Evolutionary conservation across 78 protist species (phyloP).

Genomic region (Tieghemostelium lacteum): DNA sequence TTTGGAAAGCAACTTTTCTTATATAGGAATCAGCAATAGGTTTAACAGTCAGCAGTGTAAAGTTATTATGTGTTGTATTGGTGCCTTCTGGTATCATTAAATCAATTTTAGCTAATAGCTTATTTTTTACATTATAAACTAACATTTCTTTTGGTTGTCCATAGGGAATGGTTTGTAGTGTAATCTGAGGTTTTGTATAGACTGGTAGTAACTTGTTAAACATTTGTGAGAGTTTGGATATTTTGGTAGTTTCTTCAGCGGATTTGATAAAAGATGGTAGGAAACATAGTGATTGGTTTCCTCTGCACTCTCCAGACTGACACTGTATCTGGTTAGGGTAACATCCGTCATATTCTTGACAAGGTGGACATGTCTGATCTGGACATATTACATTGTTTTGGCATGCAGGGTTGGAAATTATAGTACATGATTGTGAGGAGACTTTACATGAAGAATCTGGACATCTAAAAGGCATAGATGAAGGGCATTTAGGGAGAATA

Average conservation of each 20-base stretch:
- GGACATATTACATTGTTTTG: not conserved
- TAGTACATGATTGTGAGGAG: not conserved
- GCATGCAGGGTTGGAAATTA: not conserved
- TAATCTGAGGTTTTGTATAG: slow-evolving; percentile 12
- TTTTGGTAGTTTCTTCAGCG: too few species aligned
- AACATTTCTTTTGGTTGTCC: not conserved
- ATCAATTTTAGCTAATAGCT: not conserved
- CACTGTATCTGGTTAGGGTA: slow-evolving; percentile 14
- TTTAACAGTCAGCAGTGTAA: not conserved
- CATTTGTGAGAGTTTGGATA: too few species aligned
- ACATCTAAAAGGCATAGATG: not conserved
- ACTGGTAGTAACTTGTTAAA: slow-evolving; percentile 15
- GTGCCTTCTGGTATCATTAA: not conserved
- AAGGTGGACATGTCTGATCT: slow-evolving; percentile 16
- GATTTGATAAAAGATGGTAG: not conserved
- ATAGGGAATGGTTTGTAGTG: not conserved
- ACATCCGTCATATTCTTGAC: slow-evolving; percentile 38
- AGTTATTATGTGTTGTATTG: not conserved
- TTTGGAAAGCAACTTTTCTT: not conserved
- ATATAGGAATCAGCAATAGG: slow-evolving; percentile 26
- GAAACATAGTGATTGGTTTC: not conserved
- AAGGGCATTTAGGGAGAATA: slow-evolving; percentile 20
- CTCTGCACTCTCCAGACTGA: slow-evolving; percentile 24
- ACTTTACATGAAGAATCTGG: slow-evolving; percentile 31
- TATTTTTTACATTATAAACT: not conserved